Base-by-base conservation (phyloP, 495 filamentous ascomycete species). In the Antarctomyces pellizariae region DNA sequence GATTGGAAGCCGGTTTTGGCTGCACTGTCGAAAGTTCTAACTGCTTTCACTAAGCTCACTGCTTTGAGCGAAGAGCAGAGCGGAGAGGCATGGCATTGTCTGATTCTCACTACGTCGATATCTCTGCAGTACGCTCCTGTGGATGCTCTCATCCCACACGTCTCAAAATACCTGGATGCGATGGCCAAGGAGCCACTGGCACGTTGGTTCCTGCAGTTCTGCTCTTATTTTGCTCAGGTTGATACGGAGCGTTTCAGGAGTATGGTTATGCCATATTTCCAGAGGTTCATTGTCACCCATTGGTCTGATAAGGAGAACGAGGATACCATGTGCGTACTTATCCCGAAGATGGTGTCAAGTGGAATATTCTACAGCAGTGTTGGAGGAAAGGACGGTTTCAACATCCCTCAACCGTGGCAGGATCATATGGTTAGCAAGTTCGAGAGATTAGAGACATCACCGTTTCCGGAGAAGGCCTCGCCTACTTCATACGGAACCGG, bases 201-300 rank as follows among this genome's bases (percentile, higher is more conserved):
- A 32, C 43, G 44, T 27, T 63, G 67, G 50, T 95, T 95, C 46
- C 53, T 93, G 24, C 56, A 65, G 3, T 93, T 92, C 41, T 93
- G 75, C 44, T 68, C 69, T 8, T 71, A 76, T 17, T 67, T 83
- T 35, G 64, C 72, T 0, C 62, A 76, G 21, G 51, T 82, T 30
- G 68, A 75, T 22, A 41, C 57, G 6, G 73, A 84, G 29, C 59
- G 77, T 22, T 97, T 95, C 43, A 56, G 68, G 22, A 62, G 62
- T 27, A 55, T 92, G 7, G 50, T 89, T 7, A 52, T 79, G 7
- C 77, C 77, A 26, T 66, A 77, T 36, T 77, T 95, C 35, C 72
- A 83, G 42, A 77, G 61, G 69, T 75, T 41, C 37, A 56, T 89
- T 33, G 50, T 66, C 30, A 56, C 59, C 4, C 67, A 74, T 29